Percentiles rank a stretch among this genome's conserved stretches.
Evolutionary conservation across 768 basidiomycete genomes (phyloP).

Genomic region (Mycena venus): DNA sequence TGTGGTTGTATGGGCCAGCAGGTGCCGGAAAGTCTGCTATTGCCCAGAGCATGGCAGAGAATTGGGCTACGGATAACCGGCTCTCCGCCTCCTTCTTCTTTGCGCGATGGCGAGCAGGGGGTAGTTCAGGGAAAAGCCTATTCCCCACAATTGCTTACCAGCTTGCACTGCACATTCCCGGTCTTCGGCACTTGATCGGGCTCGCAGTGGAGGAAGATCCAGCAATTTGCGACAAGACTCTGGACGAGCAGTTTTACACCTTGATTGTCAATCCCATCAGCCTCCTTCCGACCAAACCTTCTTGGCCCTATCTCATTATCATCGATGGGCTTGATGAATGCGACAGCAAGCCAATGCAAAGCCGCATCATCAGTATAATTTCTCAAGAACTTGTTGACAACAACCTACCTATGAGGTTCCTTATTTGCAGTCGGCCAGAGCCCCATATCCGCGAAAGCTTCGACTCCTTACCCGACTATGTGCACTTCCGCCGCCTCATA

Average conservation of each 20-base stretch:
- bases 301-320: background rate
- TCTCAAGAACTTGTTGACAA: background rate
- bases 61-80: background rate
- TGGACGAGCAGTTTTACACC: background rate
- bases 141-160: background rate
- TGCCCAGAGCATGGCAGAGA: constrained; percentile 4
- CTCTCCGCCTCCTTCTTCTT: constrained; percentile 6
- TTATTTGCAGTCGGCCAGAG: constrained; percentile 5
- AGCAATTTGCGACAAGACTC: background rate
- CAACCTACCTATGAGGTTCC: background rate
- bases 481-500: too few relatives aligned
- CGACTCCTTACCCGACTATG: background rate
- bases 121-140: background rate
- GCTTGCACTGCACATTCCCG: background rate
- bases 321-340: constrained; percentile 11
- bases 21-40: constrained; percentile 3
- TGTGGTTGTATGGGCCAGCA: too few relatives aligned
- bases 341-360: background rate
- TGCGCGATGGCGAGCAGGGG: too few relatives aligned
- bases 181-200: background rate
- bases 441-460: constrained; percentile 8
- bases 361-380: background rate
- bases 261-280: background rate
- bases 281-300: background rate
- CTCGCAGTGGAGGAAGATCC: constrained; percentile 2